Conservation (phyloP, 148 eudicot species). For the Camellia japonica region DNA sequence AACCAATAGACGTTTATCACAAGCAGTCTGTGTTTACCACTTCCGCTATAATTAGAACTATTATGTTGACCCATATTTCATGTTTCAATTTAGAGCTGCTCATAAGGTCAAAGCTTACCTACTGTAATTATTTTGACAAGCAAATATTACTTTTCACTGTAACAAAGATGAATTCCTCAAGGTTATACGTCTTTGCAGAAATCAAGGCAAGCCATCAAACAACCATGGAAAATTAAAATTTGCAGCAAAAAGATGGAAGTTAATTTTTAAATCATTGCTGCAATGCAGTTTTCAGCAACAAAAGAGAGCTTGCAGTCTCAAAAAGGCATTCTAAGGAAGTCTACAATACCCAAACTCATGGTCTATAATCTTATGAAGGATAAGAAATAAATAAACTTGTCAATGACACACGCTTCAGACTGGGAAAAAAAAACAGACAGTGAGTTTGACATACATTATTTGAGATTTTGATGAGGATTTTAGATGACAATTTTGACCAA, state of each 20-base stretch:
- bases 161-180: neutral
- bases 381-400: neutral
- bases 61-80: neutral
- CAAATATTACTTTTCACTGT: neutral
- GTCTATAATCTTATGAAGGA: neutral
- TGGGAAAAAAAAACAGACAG: no score
- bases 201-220: neutral
- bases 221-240: neutral
- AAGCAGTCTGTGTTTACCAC: neutral
- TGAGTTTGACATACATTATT: neutral
- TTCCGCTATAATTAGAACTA: neutral
- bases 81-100: neutral
- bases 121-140: neutral
- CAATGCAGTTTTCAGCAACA: neutral
- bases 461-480: neutral
- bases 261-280: neutral
- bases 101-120: neutral
- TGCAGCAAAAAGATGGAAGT: neutral
- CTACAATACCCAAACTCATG: neutral
- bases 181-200: neutral
- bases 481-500: neutral
- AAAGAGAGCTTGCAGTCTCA: neutral
- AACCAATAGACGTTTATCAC: neutral
- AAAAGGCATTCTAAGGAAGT: neutral
- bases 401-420: neutral